phyloP scores from a whole-genome alignment of 202 grass and related monocot genomes.

The Carex arenaria region DNA sequence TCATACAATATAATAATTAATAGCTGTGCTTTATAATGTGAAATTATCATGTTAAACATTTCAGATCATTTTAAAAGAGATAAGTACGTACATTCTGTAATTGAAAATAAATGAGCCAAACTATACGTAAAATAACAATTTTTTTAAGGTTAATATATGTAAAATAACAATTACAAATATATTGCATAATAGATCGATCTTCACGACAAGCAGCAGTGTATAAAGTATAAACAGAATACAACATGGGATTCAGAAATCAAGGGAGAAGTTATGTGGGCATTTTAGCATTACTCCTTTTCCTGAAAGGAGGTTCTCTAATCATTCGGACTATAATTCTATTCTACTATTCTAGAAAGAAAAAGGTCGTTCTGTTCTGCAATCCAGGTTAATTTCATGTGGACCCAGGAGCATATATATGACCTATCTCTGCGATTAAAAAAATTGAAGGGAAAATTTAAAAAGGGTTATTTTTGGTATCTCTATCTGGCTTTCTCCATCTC shows the following conservation, averaged over 20 bases:
- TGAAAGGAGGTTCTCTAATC: conserved; percentile 8
- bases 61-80: background rate
- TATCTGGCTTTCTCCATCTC: background rate
- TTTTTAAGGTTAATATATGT: too few relatives aligned
- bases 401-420: conserved; percentile 10
- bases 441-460: background rate
- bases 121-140: background rate
- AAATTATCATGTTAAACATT: background rate
- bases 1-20: background rate
- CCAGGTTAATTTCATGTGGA: background rate
- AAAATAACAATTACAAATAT: background rate
- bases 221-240: background rate
- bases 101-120: background rate
- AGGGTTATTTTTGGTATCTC: background rate
- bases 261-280: background rate
- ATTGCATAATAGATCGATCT: background rate
- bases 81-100: background rate
- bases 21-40: background rate
- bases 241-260: background rate
- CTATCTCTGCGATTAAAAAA: background rate
- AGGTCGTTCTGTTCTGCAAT: background rate
- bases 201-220: background rate
- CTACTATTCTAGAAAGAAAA: conserved; percentile 1
- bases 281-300: background rate
- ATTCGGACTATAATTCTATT: background rate